phyloP scores from a whole-genome alignment of 768 basidiomycete genomes.

The Coprinopsis strossmayeri region DNA sequence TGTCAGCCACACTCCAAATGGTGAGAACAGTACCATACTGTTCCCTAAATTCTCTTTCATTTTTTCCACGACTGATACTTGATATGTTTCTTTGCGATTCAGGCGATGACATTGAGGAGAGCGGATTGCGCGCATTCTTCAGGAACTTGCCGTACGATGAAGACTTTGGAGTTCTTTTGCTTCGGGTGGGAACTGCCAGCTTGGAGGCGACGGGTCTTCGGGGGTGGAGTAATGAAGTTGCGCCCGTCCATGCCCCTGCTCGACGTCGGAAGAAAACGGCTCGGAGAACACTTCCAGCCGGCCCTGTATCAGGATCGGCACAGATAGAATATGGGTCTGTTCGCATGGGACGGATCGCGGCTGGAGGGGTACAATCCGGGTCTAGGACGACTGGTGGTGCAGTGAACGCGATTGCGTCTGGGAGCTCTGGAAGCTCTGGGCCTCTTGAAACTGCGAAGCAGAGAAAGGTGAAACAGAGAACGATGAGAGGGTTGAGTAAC shows the following conservation, averaged over 20 bases:
- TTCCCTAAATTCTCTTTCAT: no score
- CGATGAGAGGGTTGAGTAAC: slow-evolving; percentile 16
- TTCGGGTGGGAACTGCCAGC: slow-evolving; percentile 69
- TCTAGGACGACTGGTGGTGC: not conserved
- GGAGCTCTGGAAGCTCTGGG: not conserved
- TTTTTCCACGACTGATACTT: no score
- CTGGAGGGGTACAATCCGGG: slow-evolving; percentile 22
- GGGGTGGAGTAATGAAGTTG: slow-evolving; percentile 72
- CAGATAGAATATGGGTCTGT: slow-evolving; percentile 21
- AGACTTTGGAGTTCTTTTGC: slow-evolving; percentile 64
- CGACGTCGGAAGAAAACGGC: slow-evolving; percentile 2
- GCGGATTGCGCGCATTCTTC: slow-evolving; percentile 18
- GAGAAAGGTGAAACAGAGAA: no score
- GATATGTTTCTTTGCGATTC: no score
- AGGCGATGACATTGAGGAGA: slow-evolving; percentile 7
- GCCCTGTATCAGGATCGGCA: not conserved
- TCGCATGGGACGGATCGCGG: slow-evolving; percentile 25
- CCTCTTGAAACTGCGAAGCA: slow-evolving; percentile 1
- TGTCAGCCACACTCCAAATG: slow-evolving; percentile 16
- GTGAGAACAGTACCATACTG: no score
- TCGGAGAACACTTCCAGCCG: slow-evolving; percentile 12
- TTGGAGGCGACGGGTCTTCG: slow-evolving; percentile 67
- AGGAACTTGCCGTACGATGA: slow-evolving; percentile 51
- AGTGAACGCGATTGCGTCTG: not conserved
- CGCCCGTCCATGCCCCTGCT: slow-evolving; percentile 31